Evolutionary conservation across 176 grass and related monocot species (phyloP), one percentile per base, ranked within the genome.

Genomic region (Chloris gayana): DNA sequence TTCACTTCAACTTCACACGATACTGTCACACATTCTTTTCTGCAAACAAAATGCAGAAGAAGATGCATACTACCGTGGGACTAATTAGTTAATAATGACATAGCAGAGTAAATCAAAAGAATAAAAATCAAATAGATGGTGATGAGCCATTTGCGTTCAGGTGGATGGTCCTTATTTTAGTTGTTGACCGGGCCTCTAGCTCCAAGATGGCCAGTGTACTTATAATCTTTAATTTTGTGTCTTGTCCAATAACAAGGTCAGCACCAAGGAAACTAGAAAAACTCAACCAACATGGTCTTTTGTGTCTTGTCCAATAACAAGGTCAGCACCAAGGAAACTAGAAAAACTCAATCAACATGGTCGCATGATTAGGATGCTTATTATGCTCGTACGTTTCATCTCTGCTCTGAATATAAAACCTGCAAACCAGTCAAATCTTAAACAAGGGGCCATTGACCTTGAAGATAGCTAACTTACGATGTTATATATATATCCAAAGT

Each of bases 281-380:
- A 44, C 34, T 77, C 73, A 47, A 82, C 27, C 24, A 66, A 13
- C 10, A 32, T 33, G 41, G 41, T 12, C 10, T n/a, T n/a, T n/a
- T n/a, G n/a, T 54, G 31, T 14, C 26, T 57, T 59, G 54, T 26
- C 21, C 53, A 38, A 27, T 4, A 65, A n/a, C n/a, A n/a, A 45
- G 4, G 73, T 82, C 85, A 87, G 58, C 39, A 17, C 21, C 14
- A 26, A 65, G 19, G 12, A 34, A 80, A 42, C 45, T 77, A 56
- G 37, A 82, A 7, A 34, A 80, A 44, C 34, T 77, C 73, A 47
- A 82, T 34, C 24, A 66, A 13, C 10, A 32, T 33, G 41, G 41
- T 12, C 10, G 9, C 26, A 44, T 53, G 49, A 7, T 73, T 9
- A 44, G 17, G 15, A 0, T 60, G 35, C 9, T 59, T 18, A 37